A percentile compares a stretch with the other conserved stretches of the same genome.
Conservation (phyloP, 805 yeast species). For the Nakazawaea siamensis region DNA sequence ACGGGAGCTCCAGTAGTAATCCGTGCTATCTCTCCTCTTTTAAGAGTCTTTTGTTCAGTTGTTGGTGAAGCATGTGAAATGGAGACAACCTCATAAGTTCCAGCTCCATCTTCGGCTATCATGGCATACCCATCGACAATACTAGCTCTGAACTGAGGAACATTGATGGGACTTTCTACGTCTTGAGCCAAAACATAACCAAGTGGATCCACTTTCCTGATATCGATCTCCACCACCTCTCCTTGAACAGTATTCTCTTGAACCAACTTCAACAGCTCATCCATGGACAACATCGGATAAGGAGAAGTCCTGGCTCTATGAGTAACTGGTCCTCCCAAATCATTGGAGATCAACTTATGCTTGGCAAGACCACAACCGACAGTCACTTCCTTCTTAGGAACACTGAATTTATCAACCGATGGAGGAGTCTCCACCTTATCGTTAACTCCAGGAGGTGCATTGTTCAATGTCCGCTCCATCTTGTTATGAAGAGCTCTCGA, state of each 20-base stretch:
- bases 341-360: constrained; percentile 28
- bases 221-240: constrained; percentile 15
- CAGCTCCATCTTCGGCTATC: constrained; percentile 35
- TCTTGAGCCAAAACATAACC: constrained; percentile 37
- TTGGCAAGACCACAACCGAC: constrained; percentile 24
- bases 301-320: constrained; percentile 38
- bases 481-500: constrained; percentile 32
- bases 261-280: constrained; percentile 29
- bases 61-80: constrained; percentile 34
- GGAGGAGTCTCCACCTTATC: not conserved
- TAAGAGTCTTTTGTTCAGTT: constrained; percentile 12
- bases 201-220: constrained; percentile 21
- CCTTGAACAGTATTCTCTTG: constrained; percentile 24
- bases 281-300: constrained; percentile 35
- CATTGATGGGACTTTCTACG: constrained; percentile 26
- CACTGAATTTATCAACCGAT: not conserved
- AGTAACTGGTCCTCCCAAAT: constrained; percentile 28
- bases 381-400: not conserved
- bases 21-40: constrained; percentile 30
- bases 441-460: constrained; percentile 16
- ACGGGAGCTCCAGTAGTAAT: constrained; percentile 52
- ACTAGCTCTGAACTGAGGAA: constrained; percentile 45
- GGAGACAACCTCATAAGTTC: constrained; percentile 29
- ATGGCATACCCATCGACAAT: constrained; percentile 54
- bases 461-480: constrained; percentile 18